Evolutionary conservation across 1,284 basidiomycete species (phyloP).

Genomic region (Filobasidium uniguttulatum): DNA sequence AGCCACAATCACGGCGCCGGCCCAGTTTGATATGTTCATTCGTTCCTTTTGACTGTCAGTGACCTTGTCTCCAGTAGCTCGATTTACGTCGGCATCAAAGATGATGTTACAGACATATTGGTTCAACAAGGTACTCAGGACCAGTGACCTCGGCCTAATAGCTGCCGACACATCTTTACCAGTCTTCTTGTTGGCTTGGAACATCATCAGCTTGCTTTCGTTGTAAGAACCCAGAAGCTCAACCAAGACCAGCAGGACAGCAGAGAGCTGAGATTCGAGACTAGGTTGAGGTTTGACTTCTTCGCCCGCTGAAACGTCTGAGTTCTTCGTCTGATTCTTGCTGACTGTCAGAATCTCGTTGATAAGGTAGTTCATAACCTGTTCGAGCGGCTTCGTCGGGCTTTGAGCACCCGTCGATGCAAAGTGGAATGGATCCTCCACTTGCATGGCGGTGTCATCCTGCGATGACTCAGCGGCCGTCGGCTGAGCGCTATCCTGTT

Average conservation of each 20-base stretch:
- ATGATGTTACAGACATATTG: slow-evolving; percentile 37
- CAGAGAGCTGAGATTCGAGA: slow-evolving; percentile 10
- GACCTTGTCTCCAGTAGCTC: slow-evolving; percentile 5
- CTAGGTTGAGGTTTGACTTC: slow-evolving; percentile 2
- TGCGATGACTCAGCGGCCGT: slow-evolving; percentile 1
- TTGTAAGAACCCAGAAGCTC: slow-evolving; percentile 85
- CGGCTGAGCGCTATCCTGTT: slow-evolving; percentile 12
- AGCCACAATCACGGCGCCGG: slow-evolving; percentile 79
- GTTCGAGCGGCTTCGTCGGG: slow-evolving; percentile 1
- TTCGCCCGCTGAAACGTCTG: slow-evolving; percentile 1
- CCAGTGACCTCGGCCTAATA: slow-evolving; percentile 9
- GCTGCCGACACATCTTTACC: slow-evolving; percentile 16
- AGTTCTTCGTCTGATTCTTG: slow-evolving; percentile 2
- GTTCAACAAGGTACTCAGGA: slow-evolving; percentile 9
- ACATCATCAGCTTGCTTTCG: slow-evolving; percentile 61
- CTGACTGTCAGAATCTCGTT: slow-evolving; percentile 17
- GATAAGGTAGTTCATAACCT: slow-evolving; percentile 24
- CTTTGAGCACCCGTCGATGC: background rate
- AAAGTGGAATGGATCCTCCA: slow-evolving; percentile 43
- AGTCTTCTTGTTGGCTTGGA: slow-evolving; percentile 3
- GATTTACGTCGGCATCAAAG: slow-evolving; percentile 12
- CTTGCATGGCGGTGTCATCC: slow-evolving; percentile 44
- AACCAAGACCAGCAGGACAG: slow-evolving; percentile 71
- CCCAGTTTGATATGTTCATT: slow-evolving; percentile 57
- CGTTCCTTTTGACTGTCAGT: slow-evolving; percentile 15